phyloP scores from a whole-genome alignment of 2,329 filamentous ascomycete genomes.

The Colletotrichum gloeosporioides region DNA sequence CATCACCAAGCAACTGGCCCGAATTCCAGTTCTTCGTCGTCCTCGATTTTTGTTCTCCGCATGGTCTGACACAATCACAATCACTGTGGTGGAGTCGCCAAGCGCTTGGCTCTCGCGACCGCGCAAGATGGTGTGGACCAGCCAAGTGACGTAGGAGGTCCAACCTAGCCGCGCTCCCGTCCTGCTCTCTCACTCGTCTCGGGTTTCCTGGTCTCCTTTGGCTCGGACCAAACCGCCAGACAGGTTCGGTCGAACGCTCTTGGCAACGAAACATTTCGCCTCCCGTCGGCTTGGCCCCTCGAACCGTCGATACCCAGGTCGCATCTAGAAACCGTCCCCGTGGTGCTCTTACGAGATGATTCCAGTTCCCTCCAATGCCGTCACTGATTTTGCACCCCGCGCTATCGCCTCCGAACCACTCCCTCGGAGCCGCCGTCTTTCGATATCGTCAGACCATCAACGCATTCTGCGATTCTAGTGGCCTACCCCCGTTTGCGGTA shows the following conservation, averaged over 20 bases:
- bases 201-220: neutral
- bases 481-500: neutral
- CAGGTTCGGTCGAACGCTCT: neutral
- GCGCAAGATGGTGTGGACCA: slow-evolving; percentile 18
- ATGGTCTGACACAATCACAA: slow-evolving; percentile 14
- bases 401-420: neutral
- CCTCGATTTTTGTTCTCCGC: neutral
- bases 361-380: slow-evolving; percentile 4
- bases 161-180: neutral
- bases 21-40: neutral
- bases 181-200: neutral
- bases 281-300: neutral
- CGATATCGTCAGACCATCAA: neutral
- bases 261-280: slow-evolving; percentile 1
- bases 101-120: slow-evolving; percentile 18
- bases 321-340: neutral
- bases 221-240: slow-evolving; percentile 7
- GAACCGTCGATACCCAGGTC: neutral
- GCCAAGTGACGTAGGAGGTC: slow-evolving; percentile 21
- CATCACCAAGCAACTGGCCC: neutral
- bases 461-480: neutral
- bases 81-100: slow-evolving; percentile 12
- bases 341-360: neutral
- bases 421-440: slow-evolving; percentile 5
- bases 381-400: neutral